Percentiles rank a stretch among this genome's conserved stretches.
Conservation (phyloP, 1,139 yeast genomes). For the Taphrina pruni region DNA sequence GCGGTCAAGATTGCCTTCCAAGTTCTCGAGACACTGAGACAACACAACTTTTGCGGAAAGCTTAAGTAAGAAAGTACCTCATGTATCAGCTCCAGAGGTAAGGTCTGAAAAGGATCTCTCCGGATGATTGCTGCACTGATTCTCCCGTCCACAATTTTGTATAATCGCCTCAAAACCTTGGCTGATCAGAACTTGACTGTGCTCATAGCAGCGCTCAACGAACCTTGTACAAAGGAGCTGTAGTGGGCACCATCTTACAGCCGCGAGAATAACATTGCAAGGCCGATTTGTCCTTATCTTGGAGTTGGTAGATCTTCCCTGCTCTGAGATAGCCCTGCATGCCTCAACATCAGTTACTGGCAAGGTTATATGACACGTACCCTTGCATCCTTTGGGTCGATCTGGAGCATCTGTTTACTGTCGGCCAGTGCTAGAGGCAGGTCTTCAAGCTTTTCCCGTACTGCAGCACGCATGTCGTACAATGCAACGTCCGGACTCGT, state of each 20-base stretch:
- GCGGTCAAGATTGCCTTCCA: slow-evolving; percentile 9
- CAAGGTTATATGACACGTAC: neutral
- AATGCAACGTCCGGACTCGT: slow-evolving; percentile 16
- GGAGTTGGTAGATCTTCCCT: slow-evolving; percentile 31
- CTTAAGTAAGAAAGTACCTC: slow-evolving; percentile 11
- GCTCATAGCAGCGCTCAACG: neutral
- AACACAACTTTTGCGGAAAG: slow-evolving; percentile 7
- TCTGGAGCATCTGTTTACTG: slow-evolving; percentile 26
- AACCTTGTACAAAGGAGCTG: slow-evolving; percentile 4
- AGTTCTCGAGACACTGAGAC: slow-evolving; percentile 4
- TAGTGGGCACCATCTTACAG: neutral
- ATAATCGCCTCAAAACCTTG: slow-evolving; percentile 5
- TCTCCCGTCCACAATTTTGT: slow-evolving; percentile 12
- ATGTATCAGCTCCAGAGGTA: slow-evolving; percentile 28
- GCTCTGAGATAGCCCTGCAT: slow-evolving; percentile 31
- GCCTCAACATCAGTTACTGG: neutral
- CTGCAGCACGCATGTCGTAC: slow-evolving; percentile 19
- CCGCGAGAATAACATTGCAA: slow-evolving; percentile 24
- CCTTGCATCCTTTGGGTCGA: slow-evolving; percentile 21
- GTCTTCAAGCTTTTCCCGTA: neutral
- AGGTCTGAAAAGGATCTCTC: slow-evolving; percentile 4
- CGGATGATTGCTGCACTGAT: neutral
- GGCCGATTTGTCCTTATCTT: slow-evolving; percentile 26
- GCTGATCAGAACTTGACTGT: neutral
- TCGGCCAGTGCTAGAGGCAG: slow-evolving; percentile 24